phyloP scores from a whole-genome alignment of 306 rosid species.

The Quercus engelmannii region DNA sequence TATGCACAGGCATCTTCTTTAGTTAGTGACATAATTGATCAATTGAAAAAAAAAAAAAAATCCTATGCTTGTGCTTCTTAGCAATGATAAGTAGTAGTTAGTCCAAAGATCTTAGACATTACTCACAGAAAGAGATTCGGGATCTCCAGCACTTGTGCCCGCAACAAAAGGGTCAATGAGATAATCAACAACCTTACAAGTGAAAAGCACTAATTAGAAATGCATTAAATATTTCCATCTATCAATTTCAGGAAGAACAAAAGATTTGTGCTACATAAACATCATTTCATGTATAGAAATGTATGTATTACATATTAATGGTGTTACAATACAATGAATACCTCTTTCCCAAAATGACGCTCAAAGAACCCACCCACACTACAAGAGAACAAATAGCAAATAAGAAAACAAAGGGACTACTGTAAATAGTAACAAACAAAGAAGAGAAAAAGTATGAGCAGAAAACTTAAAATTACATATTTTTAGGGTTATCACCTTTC shows the following conservation, averaged over 20 bases:
- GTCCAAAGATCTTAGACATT: slow-evolving; percentile 22
- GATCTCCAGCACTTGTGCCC: slow-evolving; percentile 85
- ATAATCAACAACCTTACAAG: slow-evolving; percentile 82
- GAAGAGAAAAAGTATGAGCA: slow-evolving; percentile 1
- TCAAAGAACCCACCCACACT: slow-evolving; percentile 83
- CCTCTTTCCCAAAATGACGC: slow-evolving; percentile 98
- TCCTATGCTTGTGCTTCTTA: not conserved
- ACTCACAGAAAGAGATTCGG: slow-evolving; percentile 95
- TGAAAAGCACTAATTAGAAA: slow-evolving; percentile 11
- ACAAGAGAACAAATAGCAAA: slow-evolving; percentile 27
- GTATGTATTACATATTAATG: not conserved
- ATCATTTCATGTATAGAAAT: slow-evolving; percentile 15
- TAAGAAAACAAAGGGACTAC: slow-evolving; percentile 7
- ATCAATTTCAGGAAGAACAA: not conserved
- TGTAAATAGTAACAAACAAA: slow-evolving; percentile 15
- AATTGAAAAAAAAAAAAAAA: not conserved
- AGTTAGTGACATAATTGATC: not conserved
- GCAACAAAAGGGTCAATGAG: slow-evolving; percentile 90
- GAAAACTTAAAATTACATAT: slow-evolving; percentile 10
- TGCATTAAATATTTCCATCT: not conserved
- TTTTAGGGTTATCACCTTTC: slow-evolving; percentile 57
- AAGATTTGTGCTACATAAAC: slow-evolving; percentile 1
- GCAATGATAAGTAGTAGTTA: slow-evolving; percentile 9
- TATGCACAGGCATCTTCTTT: not conserved
- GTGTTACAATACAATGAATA: slow-evolving; percentile 22